A percentile compares a stretch with the other conserved stretches of the same genome.
These are phyloP conservation scores for Wickerhamiella spandovensis DNA, from an alignment of 805 yeast species.

Conservation along the genomic window DNA sequence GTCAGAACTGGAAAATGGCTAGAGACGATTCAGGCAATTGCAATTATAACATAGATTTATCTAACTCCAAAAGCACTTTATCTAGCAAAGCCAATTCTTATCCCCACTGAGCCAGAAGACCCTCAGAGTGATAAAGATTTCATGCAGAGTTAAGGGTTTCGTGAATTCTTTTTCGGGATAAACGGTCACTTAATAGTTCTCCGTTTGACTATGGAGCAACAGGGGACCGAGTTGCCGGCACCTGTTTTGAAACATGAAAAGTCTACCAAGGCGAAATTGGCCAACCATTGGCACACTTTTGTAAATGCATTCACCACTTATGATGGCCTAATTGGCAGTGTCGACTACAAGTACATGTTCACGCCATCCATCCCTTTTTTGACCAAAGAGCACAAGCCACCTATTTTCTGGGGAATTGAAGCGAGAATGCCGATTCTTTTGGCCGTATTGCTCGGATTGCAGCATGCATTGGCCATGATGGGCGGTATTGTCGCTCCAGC, in stretches of 20 bases:
- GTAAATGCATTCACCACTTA: slow-evolving; percentile 40
- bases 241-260: background rate
- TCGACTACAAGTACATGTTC: slow-evolving; percentile 68
- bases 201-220: background rate
- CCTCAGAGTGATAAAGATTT: too few relatives aligned
- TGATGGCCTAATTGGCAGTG: slow-evolving; percentile 78
- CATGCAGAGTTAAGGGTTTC: background rate
- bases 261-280: background rate
- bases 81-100: too few relatives aligned
- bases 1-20: too few relatives aligned
- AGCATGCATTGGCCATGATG: slow-evolving; percentile 79
- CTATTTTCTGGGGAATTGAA: slow-evolving; percentile 57
- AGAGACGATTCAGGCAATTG: too few relatives aligned
- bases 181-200: background rate
- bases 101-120: too few relatives aligned
- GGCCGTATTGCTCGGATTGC: slow-evolving; percentile 69
- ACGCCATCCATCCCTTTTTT: slow-evolving; percentile 68
- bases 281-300: background rate
- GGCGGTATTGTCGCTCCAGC: slow-evolving; percentile 88
- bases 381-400: slow-evolving; percentile 45
- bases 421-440: slow-evolving; percentile 66
- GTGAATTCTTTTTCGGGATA: background rate
- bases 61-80: too few relatives aligned
- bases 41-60: too few relatives aligned
- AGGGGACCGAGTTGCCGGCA: background rate